A percentile compares a stretch with the other conserved stretches of the same genome.
phyloP scores from a whole-genome alignment of 352 stramenopile genomes.

The Pythium rishiriense region DNA sequence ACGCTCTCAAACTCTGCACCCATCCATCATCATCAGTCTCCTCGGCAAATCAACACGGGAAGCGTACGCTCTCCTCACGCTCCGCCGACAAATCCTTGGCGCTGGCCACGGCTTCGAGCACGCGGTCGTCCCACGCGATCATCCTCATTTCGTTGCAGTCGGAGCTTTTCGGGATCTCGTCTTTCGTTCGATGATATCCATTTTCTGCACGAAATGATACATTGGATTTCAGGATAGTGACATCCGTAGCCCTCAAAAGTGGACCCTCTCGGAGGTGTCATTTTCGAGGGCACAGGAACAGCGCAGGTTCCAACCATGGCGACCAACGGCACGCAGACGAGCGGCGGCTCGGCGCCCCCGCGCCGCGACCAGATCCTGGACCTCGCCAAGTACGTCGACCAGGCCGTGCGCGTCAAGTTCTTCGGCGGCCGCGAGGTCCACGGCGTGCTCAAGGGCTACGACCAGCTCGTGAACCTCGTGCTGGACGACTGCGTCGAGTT shows the following conservation, averaged over 20 bases:
- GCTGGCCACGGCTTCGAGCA: constrained; percentile 48
- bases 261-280: background rate
- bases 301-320: constrained; percentile 61
- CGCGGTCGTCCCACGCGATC: constrained; percentile 61
- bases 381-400: constrained; percentile 94
- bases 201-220: background rate
- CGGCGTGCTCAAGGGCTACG: constrained; percentile 94
- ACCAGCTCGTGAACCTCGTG: constrained; percentile 97
- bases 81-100: constrained; percentile 39
- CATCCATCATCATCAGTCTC: background rate
- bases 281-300: background rate
- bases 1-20: constrained; percentile 54
- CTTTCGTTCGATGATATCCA: background rate
- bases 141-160: constrained; percentile 22
- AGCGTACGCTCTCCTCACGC: constrained; percentile 25
- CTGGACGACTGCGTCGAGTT: constrained; percentile 96
- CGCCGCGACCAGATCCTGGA: constrained; percentile 90
- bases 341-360: constrained; percentile 31
- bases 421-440: constrained; percentile 91
- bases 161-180: constrained; percentile 1
- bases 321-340: constrained; percentile 42
- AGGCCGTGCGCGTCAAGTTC: constrained; percentile 94
- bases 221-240: background rate
- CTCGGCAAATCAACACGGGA: background rate
- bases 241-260: background rate